phyloP scores from a whole-genome alignment of 2,329 filamentous ascomycete species.

The Pseudogymnoascus sp. region DNA sequence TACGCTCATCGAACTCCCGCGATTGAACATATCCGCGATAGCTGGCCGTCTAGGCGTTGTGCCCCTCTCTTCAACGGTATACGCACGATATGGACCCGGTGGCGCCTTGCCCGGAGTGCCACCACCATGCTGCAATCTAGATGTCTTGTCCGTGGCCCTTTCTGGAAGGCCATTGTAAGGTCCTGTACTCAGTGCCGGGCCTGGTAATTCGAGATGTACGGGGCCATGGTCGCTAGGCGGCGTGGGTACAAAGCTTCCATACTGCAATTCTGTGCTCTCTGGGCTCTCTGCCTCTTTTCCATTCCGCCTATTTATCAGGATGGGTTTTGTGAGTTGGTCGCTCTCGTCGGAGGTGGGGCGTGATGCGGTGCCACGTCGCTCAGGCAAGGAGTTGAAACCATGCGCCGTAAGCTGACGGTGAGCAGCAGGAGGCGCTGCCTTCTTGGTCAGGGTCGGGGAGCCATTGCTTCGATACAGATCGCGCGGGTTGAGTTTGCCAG shows the following conservation, averaged over 20 bases:
- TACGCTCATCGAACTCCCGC: not conserved
- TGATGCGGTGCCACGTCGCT: not conserved
- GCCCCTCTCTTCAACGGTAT: not conserved
- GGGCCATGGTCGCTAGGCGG: conserved; percentile 32
- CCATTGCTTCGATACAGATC: conserved; percentile 10
- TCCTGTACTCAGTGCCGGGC: conserved; percentile 37
- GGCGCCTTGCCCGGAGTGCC: not conserved
- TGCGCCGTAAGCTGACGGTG: not conserved
- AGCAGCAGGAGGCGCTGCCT: not conserved
- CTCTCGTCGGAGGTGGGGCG: conserved; percentile 6
- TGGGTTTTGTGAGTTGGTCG: conserved; percentile 3
- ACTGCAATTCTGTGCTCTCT: conserved; percentile 29
- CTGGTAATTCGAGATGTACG: conserved; percentile 48
- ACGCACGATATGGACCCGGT: not conserved
- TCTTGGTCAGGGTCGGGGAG: not conserved
- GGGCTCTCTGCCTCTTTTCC: conserved; percentile 5
- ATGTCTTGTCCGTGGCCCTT: not conserved
- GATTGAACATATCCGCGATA: not conserved
- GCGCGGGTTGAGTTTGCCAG: conserved; percentile 10
- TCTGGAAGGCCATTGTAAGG: not conserved
- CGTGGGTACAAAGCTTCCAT: conserved; percentile 56
- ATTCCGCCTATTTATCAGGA: conserved; percentile 7
- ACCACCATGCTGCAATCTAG: not conserved
- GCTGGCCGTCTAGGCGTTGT: not conserved
- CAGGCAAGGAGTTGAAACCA: not conserved